Percentiles rank a stretch among this genome's conserved stretches.
phyloP scores from a whole-genome alignment of 225 moss, liverwort and hornwort species.

The Marchantia paleacea region DNA sequence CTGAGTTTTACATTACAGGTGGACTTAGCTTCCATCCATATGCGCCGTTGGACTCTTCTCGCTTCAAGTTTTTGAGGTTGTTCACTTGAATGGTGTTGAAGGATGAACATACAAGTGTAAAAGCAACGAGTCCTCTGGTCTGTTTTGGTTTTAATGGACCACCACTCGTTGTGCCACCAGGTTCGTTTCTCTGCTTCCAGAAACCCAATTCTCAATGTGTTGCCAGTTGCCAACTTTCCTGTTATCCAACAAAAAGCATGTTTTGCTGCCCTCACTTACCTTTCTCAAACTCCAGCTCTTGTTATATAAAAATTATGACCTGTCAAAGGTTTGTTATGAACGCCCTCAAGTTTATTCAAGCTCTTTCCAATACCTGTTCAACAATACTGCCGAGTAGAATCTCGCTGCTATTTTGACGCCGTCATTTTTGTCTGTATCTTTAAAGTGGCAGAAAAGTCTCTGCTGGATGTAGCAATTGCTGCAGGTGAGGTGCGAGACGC shows the following conservation, averaged over 20 bases:
- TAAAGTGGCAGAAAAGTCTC: constrained; percentile 25
- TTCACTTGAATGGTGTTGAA: constrained; percentile 30
- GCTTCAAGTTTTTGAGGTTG: constrained; percentile 17
- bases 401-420: not conserved
- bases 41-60: constrained; percentile 12
- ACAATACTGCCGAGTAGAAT: not conserved
- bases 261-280: not conserved
- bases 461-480: constrained; percentile 35
- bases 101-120: constrained; percentile 28
- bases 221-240: not conserved
- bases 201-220: not conserved
- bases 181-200: constrained; percentile 12
- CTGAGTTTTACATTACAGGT: not conserved
- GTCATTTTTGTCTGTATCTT: not conserved
- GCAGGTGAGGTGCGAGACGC: constrained; percentile 35
- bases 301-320: not conserved
- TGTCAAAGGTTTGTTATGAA: not conserved
- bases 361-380: not conserved
- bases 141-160: constrained; percentile 50
- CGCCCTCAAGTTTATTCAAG: not conserved
- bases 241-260: not conserved
- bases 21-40: constrained; percentile 2
- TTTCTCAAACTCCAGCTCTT: too few relatives aligned
- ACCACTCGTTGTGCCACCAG: constrained; percentile 35
- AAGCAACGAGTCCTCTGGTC: constrained; percentile 30